These are phyloP conservation scores for Wickerhamiella allomyrinae DNA, from an alignment of 805 yeast species.

Conservation along the genomic window DNA sequence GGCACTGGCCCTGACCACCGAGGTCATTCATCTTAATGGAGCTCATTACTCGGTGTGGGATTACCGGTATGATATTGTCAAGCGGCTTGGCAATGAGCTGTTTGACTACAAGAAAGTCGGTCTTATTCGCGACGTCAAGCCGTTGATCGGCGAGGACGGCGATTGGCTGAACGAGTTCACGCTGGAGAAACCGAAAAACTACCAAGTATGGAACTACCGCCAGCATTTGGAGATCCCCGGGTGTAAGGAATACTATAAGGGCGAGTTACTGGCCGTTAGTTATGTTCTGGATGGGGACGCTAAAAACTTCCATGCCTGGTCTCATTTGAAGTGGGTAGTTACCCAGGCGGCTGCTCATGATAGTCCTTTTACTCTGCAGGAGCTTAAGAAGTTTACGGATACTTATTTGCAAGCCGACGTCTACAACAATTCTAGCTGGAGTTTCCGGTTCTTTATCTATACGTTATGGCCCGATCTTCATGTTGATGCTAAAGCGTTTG, in stretches of 20 bases:
- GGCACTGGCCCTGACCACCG: conserved; percentile 51
- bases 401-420: conserved; percentile 44
- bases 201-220: conserved; percentile 95
- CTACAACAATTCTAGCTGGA: conserved; percentile 89
- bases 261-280: conserved; percentile 54
- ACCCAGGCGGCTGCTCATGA: conserved; percentile 21
- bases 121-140: conserved; percentile 19
- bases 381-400: conserved; percentile 41
- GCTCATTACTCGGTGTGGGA: conserved; percentile 89
- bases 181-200: conserved; percentile 68
- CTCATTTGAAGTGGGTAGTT: conserved; percentile 76
- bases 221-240: conserved; percentile 38
- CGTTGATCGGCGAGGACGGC: conserved; percentile 34
- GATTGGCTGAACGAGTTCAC: conserved; percentile 72
- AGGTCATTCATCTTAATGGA: conserved; percentile 53
- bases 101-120: conserved; percentile 14
- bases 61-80: conserved; percentile 24
- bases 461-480: conserved; percentile 10
- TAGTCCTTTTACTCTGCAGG: conserved; percentile 10
- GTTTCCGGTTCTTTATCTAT: conserved; percentile 54
- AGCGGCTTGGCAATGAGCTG: conserved; percentile 23
- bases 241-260: conserved; percentile 19
- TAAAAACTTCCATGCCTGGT: conserved; percentile 95
- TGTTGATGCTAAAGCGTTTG: conserved; percentile 16
- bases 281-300: conserved; percentile 63